A percentile compares a stretch with the other conserved stretches of the same genome.
Conservation (phyloP, 1,284 basidiomycete genomes). For the Volvariella surrecta region DNA sequence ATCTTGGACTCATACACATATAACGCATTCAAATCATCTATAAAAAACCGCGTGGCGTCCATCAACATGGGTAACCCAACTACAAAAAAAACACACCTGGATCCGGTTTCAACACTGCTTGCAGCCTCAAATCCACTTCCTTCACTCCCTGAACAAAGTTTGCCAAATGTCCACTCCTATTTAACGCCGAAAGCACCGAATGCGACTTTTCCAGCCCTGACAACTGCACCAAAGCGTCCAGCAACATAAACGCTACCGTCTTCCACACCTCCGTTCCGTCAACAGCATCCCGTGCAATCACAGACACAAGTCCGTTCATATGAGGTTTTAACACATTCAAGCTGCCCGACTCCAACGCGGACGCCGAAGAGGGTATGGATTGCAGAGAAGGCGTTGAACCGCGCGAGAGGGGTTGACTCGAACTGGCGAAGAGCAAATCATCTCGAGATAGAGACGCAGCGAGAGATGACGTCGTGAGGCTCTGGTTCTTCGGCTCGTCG, state of each 20-base stretch:
- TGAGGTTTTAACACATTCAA: constrained; percentile 53
- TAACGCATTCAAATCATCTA: constrained; percentile 84
- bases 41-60: constrained; percentile 6
- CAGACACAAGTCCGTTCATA: constrained; percentile 68
- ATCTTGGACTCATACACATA: constrained; percentile 96
- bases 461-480: constrained; percentile 21
- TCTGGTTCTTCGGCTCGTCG: constrained; percentile 1
- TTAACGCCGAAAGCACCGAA: constrained; percentile 50
- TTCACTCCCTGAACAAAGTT: constrained; percentile 83
- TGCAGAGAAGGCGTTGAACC: constrained; percentile 16
- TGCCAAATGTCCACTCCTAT: constrained; percentile 72
- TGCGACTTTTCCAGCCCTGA: constrained; percentile 58
- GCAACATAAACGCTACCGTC: constrained; percentile 83
- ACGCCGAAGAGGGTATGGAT: constrained; percentile 15
- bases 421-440: constrained; percentile 24
- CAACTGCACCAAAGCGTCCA: constrained; percentile 70
- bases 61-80: too few relatives aligned
- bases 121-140: constrained; percentile 75
- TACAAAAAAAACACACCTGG: constrained; percentile 70
- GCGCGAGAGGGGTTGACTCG: constrained; percentile 25
- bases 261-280: constrained; percentile 96
- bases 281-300: constrained; percentile 86
- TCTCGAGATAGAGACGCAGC: constrained; percentile 29
- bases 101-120: constrained; percentile 80
- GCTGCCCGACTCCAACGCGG: constrained; percentile 53